A percentile compares a stretch with the other conserved stretches of the same genome.
Conservation (phyloP, 2,329 filamentous ascomycete genomes). For the Paraphaeosphaeria sporulosa region DNA sequence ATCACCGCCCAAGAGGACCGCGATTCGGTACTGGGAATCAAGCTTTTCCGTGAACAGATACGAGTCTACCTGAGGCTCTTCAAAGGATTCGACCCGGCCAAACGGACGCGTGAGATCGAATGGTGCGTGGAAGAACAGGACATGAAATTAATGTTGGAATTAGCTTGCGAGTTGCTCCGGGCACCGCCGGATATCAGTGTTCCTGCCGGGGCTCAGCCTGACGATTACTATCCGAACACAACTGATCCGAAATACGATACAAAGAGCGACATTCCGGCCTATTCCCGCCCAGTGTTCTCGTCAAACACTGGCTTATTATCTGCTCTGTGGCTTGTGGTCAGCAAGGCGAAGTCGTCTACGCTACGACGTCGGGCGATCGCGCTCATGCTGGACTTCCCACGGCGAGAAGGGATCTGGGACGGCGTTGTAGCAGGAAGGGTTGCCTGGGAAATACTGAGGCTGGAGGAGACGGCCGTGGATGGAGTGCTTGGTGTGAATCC, state of each 20-base stretch:
- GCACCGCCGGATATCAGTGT: conserved; percentile 26
- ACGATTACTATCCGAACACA: conserved; percentile 23
- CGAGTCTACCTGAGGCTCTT: conserved; percentile 15
- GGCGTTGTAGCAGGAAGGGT: conserved; percentile 66
- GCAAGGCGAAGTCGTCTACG: conserved; percentile 26
- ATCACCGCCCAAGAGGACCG: conserved; percentile 12
- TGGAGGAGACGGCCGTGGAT: conserved; percentile 37
- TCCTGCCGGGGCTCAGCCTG: conserved; percentile 25
- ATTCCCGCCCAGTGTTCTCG: conserved; percentile 34
- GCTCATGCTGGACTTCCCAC: conserved; percentile 35
- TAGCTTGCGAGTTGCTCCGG: conserved; percentile 24
- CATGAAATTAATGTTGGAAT: conserved; percentile 21
- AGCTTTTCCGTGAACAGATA: conserved; percentile 19
- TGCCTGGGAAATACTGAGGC: conserved; percentile 31
- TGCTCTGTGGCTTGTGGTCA: conserved; percentile 37
- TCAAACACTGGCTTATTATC: conserved; percentile 32
- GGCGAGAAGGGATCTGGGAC: conserved; percentile 61
- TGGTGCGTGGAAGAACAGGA: conserved; percentile 26
- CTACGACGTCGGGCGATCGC: conserved; percentile 36
- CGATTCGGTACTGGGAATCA: conserved; percentile 19
- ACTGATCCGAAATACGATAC: conserved; percentile 11
- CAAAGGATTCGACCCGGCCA: conserved; percentile 11
- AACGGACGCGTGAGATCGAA: conserved; percentile 12
- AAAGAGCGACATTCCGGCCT: conserved; percentile 1
- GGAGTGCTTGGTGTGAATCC: conserved; percentile 18